Conservation (phyloP, 1,284 basidiomycete genomes). For the Cryptococcus maquisensis region DNA sequence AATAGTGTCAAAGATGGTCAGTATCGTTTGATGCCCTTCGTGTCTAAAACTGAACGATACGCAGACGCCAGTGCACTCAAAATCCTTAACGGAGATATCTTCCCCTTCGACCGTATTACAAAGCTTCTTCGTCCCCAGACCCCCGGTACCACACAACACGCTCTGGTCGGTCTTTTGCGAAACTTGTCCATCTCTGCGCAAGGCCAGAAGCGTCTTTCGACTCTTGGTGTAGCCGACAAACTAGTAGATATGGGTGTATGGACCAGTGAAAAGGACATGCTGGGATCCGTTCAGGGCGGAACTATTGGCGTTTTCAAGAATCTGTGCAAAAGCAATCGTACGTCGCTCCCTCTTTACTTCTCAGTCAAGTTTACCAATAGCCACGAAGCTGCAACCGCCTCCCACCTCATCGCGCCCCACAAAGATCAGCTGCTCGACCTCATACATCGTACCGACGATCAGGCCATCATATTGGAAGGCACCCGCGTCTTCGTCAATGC, state of each 20-base stretch:
- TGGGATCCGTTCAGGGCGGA: conserved; percentile 78
- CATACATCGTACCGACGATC: conserved; percentile 70
- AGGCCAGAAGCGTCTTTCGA: conserved; percentile 61
- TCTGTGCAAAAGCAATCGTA: conserved; percentile 71
- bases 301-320: conserved; percentile 87
- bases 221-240: conserved; percentile 60
- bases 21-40: conserved; percentile 18
- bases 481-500: conserved; percentile 82
- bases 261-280: conserved; percentile 67
- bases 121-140: conserved; percentile 57
- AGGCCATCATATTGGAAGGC: conserved; percentile 80
- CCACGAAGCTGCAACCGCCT: conserved; percentile 6
- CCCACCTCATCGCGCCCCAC: conserved; percentile 16
- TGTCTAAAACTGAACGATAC: neutral
- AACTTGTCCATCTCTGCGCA: conserved; percentile 69
- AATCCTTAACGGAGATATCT: conserved; percentile 1
- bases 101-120: conserved; percentile 27
- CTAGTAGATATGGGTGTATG: conserved; percentile 67
- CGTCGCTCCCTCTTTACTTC: conserved; percentile 25
- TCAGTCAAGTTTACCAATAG: neutral
- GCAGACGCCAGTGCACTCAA: conserved; percentile 8
- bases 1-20: conserved; percentile 61
- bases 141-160: conserved; percentile 75
- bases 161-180: conserved; percentile 73
- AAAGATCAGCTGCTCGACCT: conserved; percentile 65